phyloP scores from a whole-genome alignment of 768 basidiomycete genomes.

The Hydnomerulius pinastri region DNA sequence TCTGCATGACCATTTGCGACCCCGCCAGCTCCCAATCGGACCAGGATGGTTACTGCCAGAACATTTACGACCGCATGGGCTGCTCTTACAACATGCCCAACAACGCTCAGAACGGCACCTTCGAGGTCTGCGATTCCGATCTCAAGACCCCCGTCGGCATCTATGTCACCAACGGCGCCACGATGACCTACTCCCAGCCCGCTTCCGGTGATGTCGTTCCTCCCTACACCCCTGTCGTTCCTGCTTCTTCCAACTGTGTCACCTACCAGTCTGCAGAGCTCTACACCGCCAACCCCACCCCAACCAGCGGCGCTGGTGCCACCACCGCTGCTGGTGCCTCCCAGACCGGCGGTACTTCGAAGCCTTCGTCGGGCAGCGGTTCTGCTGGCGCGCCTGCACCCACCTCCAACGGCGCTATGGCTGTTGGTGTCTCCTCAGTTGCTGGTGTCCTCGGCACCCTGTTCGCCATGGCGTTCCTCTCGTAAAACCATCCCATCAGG shows the following conservation, averaged over 20 bases:
- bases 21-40: conserved; percentile 41
- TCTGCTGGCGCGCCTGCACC: conserved; percentile 14
- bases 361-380: conserved; percentile 12
- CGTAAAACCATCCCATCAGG: conserved; percentile 20
- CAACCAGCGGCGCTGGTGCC: neutral
- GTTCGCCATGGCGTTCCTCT: conserved; percentile 40
- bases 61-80: conserved; percentile 74
- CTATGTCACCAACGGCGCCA: conserved; percentile 43
- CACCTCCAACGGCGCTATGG: conserved; percentile 23
- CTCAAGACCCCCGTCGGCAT: conserved; percentile 63
- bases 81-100: conserved; percentile 75
- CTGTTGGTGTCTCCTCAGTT: conserved; percentile 32
- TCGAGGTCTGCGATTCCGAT: conserved; percentile 68
- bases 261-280: conserved; percentile 38
- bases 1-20: conserved; percentile 77
- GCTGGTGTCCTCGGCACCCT: conserved; percentile 37
- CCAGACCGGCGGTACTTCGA: neutral
- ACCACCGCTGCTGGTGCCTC: neutral
- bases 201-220: conserved; percentile 28
- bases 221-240: conserved; percentile 44
- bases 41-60: conserved; percentile 58
- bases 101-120: conserved; percentile 54
- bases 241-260: conserved; percentile 47
- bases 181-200: conserved; percentile 47
- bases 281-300: conserved; percentile 30